Percentiles rank a stretch among this genome's conserved stretches.
These are phyloP conservation scores for Blastomyces emzantsi DNA, from an alignment of 2,329 filamentous ascomycete species.

Conservation along the genomic window DNA sequence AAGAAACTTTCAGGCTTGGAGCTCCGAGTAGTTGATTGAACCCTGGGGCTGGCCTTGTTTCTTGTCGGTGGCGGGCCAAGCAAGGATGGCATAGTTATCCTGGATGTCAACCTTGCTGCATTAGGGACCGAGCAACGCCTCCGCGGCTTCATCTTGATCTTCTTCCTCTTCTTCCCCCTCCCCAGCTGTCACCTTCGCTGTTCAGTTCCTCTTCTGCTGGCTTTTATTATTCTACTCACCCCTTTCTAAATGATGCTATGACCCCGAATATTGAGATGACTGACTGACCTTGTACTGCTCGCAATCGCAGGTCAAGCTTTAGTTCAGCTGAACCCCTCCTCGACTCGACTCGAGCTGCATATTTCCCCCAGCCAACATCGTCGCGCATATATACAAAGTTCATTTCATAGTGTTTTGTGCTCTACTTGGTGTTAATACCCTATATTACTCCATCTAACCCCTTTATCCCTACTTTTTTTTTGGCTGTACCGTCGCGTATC, in stretches of 20 bases:
- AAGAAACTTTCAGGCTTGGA: not conserved
- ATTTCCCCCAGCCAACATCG: not conserved
- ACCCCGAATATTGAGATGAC: not conserved
- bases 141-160: not conserved
- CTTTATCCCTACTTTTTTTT: constrained; percentile 16
- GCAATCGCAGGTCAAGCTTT: not conserved
- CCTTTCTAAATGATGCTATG: not conserved
- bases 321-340: not conserved
- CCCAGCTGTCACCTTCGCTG: not conserved
- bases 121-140: not conserved
- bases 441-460: not conserved
- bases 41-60: not conserved
- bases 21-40: not conserved
- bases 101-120: not conserved
- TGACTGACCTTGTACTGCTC: not conserved
- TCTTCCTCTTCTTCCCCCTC: not conserved
- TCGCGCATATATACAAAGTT: not conserved
- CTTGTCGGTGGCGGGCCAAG: constrained; percentile 1
- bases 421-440: not conserved
- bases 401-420: not conserved
- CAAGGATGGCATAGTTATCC: not conserved
- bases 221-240: too few species aligned
- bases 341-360: not conserved
- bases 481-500: constrained; percentile 20
- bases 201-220: not conserved